Evolutionary conservation across 2,329 filamentous ascomycete genomes (phyloP).

Genomic region (Verticillium klebahnii): DNA sequence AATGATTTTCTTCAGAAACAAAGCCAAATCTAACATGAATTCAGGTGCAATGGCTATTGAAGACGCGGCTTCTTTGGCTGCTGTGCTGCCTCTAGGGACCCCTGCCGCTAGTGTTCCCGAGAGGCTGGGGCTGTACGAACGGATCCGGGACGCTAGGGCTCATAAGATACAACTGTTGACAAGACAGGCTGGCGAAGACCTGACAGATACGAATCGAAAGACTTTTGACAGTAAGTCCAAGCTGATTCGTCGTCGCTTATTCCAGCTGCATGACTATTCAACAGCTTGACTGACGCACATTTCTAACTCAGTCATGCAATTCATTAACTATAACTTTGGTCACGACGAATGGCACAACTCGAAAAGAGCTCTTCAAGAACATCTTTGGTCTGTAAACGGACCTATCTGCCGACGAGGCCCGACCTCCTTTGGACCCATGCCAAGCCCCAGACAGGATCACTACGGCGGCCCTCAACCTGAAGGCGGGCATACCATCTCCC

Average conservation of each 20-base stretch:
- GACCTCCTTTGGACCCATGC: slow-evolving; percentile 39
- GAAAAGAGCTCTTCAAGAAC: slow-evolving; percentile 42
- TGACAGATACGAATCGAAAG: slow-evolving; percentile 4
- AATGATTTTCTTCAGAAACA: background rate
- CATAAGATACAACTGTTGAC: slow-evolving; percentile 54
- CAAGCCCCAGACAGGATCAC: slow-evolving; percentile 35
- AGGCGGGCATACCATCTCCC: background rate
- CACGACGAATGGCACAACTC: slow-evolving; percentile 56
- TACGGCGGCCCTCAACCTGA: slow-evolving; percentile 12
- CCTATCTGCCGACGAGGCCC: slow-evolving; percentile 39
- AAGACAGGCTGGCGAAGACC: slow-evolving; percentile 44
- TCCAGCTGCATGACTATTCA: background rate
- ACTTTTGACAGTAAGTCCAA: background rate
- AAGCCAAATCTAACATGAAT: background rate
- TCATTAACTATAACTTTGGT: slow-evolving; percentile 47
- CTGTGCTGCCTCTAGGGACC: slow-evolving; percentile 47
- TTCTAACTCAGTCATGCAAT: slow-evolving; percentile 26
- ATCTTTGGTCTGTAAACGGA: slow-evolving; percentile 34
- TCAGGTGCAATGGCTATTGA: slow-evolving; percentile 62
- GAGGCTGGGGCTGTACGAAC: slow-evolving; percentile 54
- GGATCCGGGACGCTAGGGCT: slow-evolving; percentile 52
- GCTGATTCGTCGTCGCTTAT: too few species aligned
- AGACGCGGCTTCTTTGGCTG: slow-evolving; percentile 55
- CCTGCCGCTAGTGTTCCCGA: slow-evolving; percentile 41
- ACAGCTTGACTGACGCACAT: background rate